Percentiles rank a stretch among this genome's conserved stretches.
These are phyloP conservation scores for Lathyrus tuberosus DNA, from an alignment of 306 rosid genomes.

Conservation along the genomic window DNA sequence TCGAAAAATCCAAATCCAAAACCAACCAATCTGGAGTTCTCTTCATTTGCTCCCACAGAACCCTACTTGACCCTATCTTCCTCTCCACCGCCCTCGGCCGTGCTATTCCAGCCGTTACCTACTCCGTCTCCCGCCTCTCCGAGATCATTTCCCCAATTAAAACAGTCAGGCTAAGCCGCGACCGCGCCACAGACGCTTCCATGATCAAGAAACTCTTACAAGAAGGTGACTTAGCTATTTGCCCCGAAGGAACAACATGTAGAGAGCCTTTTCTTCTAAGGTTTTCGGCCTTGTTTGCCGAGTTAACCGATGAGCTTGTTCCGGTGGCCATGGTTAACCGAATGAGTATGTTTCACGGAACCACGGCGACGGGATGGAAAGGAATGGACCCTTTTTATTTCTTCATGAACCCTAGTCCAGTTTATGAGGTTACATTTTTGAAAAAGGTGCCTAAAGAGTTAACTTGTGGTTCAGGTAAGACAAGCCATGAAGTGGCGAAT, in stretches of 20 bases:
- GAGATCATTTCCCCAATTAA: slow-evolving; percentile 80
- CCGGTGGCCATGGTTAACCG: slow-evolving; percentile 87
- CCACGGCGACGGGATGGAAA: slow-evolving; percentile 86
- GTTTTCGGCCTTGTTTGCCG: slow-evolving; percentile 75
- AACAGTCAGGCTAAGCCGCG: slow-evolving; percentile 66
- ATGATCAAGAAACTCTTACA: slow-evolving; percentile 71
- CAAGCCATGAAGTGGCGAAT: slow-evolving; percentile 85
- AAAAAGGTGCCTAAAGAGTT: slow-evolving; percentile 67
- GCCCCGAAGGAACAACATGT: slow-evolving; percentile 89
- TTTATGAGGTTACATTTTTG: slow-evolving; percentile 75
- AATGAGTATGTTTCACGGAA: slow-evolving; percentile 94
- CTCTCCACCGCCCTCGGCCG: slow-evolving; percentile 78
- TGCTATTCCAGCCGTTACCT: slow-evolving; percentile 77
- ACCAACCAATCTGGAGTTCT: slow-evolving; percentile 54
- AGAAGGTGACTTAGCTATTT: slow-evolving; percentile 78
- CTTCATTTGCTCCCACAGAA: slow-evolving; percentile 78
- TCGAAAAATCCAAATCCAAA: slow-evolving; percentile 35
- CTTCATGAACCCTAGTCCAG: slow-evolving; percentile 87
- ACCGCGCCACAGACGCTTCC: slow-evolving; percentile 64
- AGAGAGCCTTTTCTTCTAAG: slow-evolving; percentile 75
- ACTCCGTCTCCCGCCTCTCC: slow-evolving; percentile 77
- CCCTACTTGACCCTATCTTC: slow-evolving; percentile 82
- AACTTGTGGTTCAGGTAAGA: slow-evolving; percentile 59
- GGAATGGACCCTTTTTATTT: slow-evolving; percentile 94
- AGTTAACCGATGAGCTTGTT: slow-evolving; percentile 74